Evolutionary conservation across 2,329 filamentous ascomycete genomes (phyloP).

Genomic region (Beauveria rudraprayagi): DNA sequence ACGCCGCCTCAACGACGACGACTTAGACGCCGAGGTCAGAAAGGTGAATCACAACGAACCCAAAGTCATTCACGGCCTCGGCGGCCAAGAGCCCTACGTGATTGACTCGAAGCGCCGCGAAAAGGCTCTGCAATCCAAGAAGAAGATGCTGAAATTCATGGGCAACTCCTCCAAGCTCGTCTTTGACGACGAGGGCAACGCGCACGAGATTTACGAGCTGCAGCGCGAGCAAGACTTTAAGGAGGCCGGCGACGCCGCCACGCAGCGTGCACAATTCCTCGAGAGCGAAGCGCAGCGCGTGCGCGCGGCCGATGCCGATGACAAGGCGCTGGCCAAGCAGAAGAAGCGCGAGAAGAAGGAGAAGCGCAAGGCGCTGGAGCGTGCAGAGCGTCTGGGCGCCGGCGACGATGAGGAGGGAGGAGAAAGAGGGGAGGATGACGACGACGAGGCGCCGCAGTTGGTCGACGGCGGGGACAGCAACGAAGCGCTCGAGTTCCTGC

Average conservation of each 20-base stretch:
- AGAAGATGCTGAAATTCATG: conserved; percentile 85
- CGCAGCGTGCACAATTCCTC: conserved; percentile 70
- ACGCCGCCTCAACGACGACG: conserved; percentile 68
- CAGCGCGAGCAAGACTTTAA: conserved; percentile 77
- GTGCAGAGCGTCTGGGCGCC: conserved; percentile 33
- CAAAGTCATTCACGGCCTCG: conserved; percentile 59
- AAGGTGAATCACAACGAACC: conserved; percentile 34
- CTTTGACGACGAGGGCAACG: conserved; percentile 85
- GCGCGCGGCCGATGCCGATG: conserved; percentile 65
- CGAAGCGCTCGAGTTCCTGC: conserved; percentile 49
- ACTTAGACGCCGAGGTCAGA: conserved; percentile 44
- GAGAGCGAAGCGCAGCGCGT: conserved; percentile 66
- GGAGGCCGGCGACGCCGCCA: conserved; percentile 64
- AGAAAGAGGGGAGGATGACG: conserved; percentile 22
- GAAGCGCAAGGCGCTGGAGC: conserved; percentile 59
- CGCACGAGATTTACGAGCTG: conserved; percentile 81
- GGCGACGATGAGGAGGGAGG: conserved; percentile 40
- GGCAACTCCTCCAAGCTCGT: conserved; percentile 77
- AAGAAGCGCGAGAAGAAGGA: conserved; percentile 70
- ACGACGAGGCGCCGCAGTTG: conserved; percentile 25
- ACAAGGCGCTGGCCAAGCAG: conserved; percentile 73
- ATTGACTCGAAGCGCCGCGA: conserved; percentile 93
- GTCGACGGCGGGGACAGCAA: conserved; percentile 36
- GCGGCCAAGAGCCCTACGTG: conserved; percentile 65
- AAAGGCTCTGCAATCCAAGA: conserved; percentile 92